Base-by-base conservation (phyloP, 768 basidiomycete species). In the Crassisporium funariophilum region DNA sequence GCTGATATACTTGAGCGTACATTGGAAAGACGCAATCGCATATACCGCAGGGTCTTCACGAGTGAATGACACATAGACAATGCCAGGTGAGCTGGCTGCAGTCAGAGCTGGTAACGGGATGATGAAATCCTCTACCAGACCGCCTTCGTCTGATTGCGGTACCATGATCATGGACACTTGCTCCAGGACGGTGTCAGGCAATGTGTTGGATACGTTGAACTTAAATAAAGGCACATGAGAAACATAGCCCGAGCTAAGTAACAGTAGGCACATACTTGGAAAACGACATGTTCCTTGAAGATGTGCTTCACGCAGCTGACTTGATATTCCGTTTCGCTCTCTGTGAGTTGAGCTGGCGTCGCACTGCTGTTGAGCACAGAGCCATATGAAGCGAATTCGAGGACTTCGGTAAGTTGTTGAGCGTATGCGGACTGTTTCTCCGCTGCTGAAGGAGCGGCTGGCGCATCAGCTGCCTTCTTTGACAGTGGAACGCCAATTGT, bases 201-300 rank as follows among this genome's bases (percentile, higher is more conserved):
- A 76, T 15, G 97, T 99, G 68, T 99, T 98, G 48, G 92, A 91
- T 31, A 98, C 83, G 69, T 98, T 98, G 79, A 94, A 98, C 91
- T 99, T 10, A 3, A 15, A 36, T 25, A 35, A 35, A 2, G 24
- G 47, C 25, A 53, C 58, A 52, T 59, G 39, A 37, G 16, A 43
- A 5, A 33, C 38, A 15, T 22, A 40, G 5, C 21, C 29, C 23
- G 3, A 21, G 13, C 16, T 39, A 17, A 12, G 29, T 27, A 34
- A 17, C 21, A 40, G 25, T 19, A 37, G 20, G 37, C 19, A 21
- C 59, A 42, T 61, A 91, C 93, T 81, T 95, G 95, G 84, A 99
- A 98, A 33, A 99, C 95, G 49, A 98, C 66, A 62, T 98, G 91
- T 50, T 93, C 91, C 63, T 84, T 85, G 80, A 93, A 99, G 47